phyloP scores from a whole-genome alignment of 371 early-diverging fungal species.

The Mortierella sp. region DNA sequence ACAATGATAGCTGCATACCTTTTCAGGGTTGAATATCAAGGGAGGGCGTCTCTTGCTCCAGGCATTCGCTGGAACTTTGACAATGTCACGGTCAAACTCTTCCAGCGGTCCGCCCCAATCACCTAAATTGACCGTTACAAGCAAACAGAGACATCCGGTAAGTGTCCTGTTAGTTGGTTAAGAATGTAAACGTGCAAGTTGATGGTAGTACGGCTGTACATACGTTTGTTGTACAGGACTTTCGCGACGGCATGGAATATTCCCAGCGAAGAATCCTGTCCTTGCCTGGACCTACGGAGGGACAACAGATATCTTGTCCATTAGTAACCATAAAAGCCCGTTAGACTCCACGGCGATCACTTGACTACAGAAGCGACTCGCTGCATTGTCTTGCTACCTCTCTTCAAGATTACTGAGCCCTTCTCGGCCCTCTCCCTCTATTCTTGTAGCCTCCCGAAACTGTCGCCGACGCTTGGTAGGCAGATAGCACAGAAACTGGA shows the following conservation, averaged over 20 bases:
- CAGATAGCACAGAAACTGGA: slow-evolving; percentile 63
- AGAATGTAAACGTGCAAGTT: neutral
- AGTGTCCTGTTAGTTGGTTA: neutral
- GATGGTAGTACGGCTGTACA: neutral
- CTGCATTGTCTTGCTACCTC: slow-evolving; percentile 7
- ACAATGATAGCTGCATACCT: slow-evolving; percentile 23
- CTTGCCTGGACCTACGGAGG: slow-evolving; percentile 18
- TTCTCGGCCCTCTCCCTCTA: slow-evolving; percentile 17
- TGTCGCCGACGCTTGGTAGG: slow-evolving; percentile 18
- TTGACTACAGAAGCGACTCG: neutral
- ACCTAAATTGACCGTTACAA: slow-evolving; percentile 12
- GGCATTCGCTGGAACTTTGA: slow-evolving; percentile 52
- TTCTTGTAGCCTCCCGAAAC: slow-evolving; percentile 16
- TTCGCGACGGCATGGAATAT: slow-evolving; percentile 67
- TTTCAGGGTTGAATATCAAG: slow-evolving; percentile 62
- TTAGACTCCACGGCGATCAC: neutral
- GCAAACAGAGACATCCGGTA: neutral
- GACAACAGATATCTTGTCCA: no score
- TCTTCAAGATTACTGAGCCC: slow-evolving; percentile 17
- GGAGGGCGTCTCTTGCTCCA: slow-evolving; percentile 51
- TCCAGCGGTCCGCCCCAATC: slow-evolving; percentile 27
- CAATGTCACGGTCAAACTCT: slow-evolving; percentile 28
- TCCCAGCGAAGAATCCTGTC: slow-evolving; percentile 60
- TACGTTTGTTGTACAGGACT: slow-evolving; percentile 64
- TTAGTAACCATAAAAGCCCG: neutral